Conservation (phyloP, 1,284 basidiomycete genomes). For the Leccinum fuscescens region DNA sequence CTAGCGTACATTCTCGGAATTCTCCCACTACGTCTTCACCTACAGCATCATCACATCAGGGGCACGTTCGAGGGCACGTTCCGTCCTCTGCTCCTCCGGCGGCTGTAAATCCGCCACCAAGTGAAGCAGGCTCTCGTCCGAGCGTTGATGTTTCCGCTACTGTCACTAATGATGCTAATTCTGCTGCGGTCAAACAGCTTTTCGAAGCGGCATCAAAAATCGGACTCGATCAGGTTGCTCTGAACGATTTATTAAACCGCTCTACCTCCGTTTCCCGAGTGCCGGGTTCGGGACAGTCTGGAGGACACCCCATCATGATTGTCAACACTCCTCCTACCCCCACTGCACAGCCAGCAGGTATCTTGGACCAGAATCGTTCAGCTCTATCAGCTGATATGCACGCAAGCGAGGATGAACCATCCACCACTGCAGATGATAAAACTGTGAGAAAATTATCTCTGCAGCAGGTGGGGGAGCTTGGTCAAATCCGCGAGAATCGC, state of each 20-base stretch:
- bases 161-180: slow-evolving; percentile 22
- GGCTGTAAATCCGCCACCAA: background rate
- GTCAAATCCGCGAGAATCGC: slow-evolving; percentile 41
- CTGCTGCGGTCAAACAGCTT: slow-evolving; percentile 57
- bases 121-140: slow-evolving; percentile 22
- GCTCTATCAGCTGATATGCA: slow-evolving; percentile 34
- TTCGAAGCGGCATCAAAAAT: slow-evolving; percentile 73
- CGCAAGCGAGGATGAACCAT: slow-evolving; percentile 36
- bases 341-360: slow-evolving; percentile 11
- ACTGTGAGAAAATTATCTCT: slow-evolving; percentile 36
- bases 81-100: slow-evolving; percentile 12
- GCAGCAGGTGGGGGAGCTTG: slow-evolving; percentile 41
- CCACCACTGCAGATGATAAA: slow-evolving; percentile 31
- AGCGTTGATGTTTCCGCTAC: slow-evolving; percentile 25
- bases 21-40: slow-evolving; percentile 33
- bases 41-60: slow-evolving; percentile 33
- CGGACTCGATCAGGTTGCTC: slow-evolving; percentile 66
- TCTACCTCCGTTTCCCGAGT: slow-evolving; percentile 63
- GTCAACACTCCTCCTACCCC: slow-evolving; percentile 18
- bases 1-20: slow-evolving; percentile 31
- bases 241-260: slow-evolving; percentile 68
- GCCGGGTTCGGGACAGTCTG: slow-evolving; percentile 40
- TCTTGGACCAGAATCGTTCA: slow-evolving; percentile 27
- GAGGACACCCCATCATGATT: slow-evolving; percentile 40
- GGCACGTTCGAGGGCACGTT: slow-evolving; percentile 26